These are phyloP conservation scores for Pichia manshurica DNA, from an alignment of 805 yeast species.

Conservation along the genomic window DNA sequence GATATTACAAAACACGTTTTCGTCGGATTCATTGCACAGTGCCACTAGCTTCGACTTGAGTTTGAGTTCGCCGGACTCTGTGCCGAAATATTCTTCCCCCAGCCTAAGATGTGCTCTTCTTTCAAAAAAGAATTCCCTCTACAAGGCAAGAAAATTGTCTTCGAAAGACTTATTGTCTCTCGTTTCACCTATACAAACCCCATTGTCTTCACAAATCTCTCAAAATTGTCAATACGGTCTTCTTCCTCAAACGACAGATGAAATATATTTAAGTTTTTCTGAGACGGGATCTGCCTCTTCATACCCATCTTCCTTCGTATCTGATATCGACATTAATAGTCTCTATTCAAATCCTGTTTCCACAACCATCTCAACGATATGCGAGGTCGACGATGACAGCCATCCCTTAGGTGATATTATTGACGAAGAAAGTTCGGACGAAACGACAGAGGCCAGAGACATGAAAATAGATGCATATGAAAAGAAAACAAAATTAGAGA, in stretches of 20 bases:
- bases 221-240: neutral
- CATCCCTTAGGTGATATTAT: neutral
- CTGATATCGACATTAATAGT: conserved; percentile 4
- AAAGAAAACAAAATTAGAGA: too few relatives aligned
- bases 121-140: conserved; percentile 1
- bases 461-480: neutral
- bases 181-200: neutral
- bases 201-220: neutral
- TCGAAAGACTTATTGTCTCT: neutral
- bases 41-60: neutral
- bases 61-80: neutral
- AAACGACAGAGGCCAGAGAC: neutral
- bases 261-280: neutral
- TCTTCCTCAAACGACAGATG: neutral
- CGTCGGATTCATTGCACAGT: neutral
- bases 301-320: neutral
- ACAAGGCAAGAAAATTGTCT: conserved; percentile 2
- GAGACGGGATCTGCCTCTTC: neutral
- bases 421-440: neutral
- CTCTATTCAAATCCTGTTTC: neutral
- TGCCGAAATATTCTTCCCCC: neutral
- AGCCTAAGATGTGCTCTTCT: neutral
- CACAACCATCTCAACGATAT: neutral
- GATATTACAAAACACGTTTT: neutral
- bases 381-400: neutral